Evolutionary conservation across 805 yeast genomes (phyloP).

Genomic region (Hanseniaspora jakobsenii): DNA sequence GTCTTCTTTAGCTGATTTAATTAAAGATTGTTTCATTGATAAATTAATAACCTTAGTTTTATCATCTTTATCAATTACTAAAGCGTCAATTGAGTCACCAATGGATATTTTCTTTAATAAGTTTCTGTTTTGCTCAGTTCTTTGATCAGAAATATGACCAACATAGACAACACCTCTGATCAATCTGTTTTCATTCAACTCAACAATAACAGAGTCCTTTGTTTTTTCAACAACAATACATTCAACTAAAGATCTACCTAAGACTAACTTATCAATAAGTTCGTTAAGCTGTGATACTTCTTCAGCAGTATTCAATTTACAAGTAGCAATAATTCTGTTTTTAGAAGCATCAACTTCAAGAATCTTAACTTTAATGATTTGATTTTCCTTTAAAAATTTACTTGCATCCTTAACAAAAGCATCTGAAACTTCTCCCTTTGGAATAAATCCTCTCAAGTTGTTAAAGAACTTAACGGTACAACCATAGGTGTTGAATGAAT

Average conservation of each 20-base stretch:
- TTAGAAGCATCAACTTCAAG: conserved; percentile 42
- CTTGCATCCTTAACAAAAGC: conserved; percentile 66
- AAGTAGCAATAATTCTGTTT: conserved; percentile 54
- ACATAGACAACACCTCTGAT: conserved; percentile 59
- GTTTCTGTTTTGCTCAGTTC: conserved; percentile 60
- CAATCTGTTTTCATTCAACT: conserved; percentile 35
- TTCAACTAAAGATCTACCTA: conserved; percentile 51
- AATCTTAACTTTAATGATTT: conserved; percentile 64
- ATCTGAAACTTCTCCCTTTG: conserved; percentile 81
- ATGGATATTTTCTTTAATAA: conserved; percentile 47
- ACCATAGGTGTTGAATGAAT: conserved; percentile 60
- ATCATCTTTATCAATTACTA: conserved; percentile 55
- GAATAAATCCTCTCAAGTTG: conserved; percentile 62
- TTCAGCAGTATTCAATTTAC: conserved; percentile 47
- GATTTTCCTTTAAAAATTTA: conserved; percentile 71
- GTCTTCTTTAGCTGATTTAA: conserved; percentile 46
- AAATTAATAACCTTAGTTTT: conserved; percentile 50
- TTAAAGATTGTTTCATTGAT: conserved; percentile 52
- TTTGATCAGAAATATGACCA: conserved; percentile 69
- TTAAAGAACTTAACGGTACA: conserved; percentile 79
- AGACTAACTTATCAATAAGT: conserved; percentile 36
- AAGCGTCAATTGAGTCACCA: conserved; percentile 48
- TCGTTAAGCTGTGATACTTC: conserved; percentile 37
- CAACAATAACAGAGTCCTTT: conserved; percentile 60
- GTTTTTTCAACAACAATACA: conserved; percentile 61